Base-by-base conservation (phyloP, 2,329 filamentous ascomycete genomes). In the Xylariaceae sp. region DNA sequence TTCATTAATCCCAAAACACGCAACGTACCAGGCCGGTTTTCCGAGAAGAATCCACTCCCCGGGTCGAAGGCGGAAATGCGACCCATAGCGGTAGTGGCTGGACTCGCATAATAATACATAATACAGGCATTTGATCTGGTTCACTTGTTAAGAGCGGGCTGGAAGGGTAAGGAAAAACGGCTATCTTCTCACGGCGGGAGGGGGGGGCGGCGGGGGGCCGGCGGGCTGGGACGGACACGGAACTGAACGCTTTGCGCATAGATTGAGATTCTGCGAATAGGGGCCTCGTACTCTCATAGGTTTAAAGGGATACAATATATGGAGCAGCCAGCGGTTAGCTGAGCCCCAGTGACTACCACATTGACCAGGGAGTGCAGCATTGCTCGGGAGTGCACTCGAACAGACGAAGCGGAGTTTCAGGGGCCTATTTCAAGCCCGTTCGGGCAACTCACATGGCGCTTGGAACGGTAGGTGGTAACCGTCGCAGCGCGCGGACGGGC, bases 281-380 rank as follows among this genome's bases (percentile, higher is more conserved):
- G n/a, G 61, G 59, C 60, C 60, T 59, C 63, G 52, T 55, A 57
- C 60, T 62, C 60, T 60, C 54, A 58, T 65, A 65, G 63, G 64
- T 51, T 61, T 65, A 64, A 58, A 65, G 63, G 61, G 62, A 60
- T 49, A 57, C 21, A 51, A 50, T 47, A 47, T 36, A 55, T 6
- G 26, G 26, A 8, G 26, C 42, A 50, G 19, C 42, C 37, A 16
- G 16, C 19, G 19, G 36, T 37, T 46, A 43, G 49, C 51, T 53
- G 56, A 54, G 53, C 57, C 57, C 48, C 36, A 42, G 55, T 49
- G 26, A 47, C 49, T 29, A 58, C 47, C 46, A 51, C 48, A 47
- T 51, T 48, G 10, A 21, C 47, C 26, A 32, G 12, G 13, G 5
- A 2, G 15, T n/a, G 19, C 22, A 32, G n/a, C 21, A 34, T 30